Base-by-base conservation (phyloP, 768 basidiomycete genomes). In the Boletus eberwhitei region DNA sequence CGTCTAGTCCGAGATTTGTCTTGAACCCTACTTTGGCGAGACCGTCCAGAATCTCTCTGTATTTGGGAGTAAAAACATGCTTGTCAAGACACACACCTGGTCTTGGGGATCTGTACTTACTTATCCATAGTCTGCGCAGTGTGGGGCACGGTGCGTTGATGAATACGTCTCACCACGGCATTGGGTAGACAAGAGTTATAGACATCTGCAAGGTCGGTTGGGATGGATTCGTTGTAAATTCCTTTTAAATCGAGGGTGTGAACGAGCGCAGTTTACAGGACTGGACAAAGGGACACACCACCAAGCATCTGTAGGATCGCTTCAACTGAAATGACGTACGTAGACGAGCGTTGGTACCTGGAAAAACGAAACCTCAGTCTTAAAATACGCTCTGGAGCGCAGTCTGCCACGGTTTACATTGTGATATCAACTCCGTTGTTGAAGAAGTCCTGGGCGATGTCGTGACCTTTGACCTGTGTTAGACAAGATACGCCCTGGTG, bases 1-100 rank as follows among this genome's bases (percentile, higher is more conserved):
- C 67, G 29, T 77, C 60, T 4, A 39, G 32, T 21, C 78, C 78
- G 36, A 69, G 53, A 48, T 72, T 70, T 0, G 70, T 70, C 55
- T 69, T 69, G 64, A 79, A 73, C 1, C 77, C 77, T 13, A 61
- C 73, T 52, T 65, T 67, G 12, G 64, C 56, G 21, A 79, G 67
- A 29, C 72, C 74, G 1, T 78, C 72, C 4, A 74, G 59, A 12
- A 73, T 53, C 4, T 66, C 71, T 63, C 75, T 78, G 38, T 7
- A 21, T 37, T 35, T 5, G 14, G 5, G 24, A n/a, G 43, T 0
- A 14, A 9, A 29, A 36, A n/a, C 32, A 47, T 31, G 37, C 6
- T 26, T 7, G 39, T 46, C 8, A 2, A 41, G n/a, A 26, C 31
- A 6, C 31, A 6, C 16, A 1, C 3, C n/a, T 17, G 2, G 8